These are phyloP conservation scores for Macrocybe gigantea DNA, from an alignment of 768 basidiomycete species.

Conservation along the genomic window DNA sequence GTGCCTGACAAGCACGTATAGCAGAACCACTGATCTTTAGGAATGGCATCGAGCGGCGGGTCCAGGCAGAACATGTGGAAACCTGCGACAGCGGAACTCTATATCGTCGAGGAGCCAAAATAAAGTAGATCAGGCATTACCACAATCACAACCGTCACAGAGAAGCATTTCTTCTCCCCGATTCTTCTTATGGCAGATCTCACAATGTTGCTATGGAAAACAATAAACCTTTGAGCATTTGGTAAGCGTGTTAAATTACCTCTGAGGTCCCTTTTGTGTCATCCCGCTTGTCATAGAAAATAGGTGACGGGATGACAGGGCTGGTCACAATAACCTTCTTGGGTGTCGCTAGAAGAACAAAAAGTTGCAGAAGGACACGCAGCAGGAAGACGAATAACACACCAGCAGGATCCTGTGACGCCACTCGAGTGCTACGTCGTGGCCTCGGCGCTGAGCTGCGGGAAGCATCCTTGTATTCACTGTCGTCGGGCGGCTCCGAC, in stretches of 20 bases:
- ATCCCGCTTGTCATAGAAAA: constrained; percentile 41
- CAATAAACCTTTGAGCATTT: not conserved
- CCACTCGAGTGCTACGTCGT: constrained; percentile 47
- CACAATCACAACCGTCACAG: constrained; percentile 41
- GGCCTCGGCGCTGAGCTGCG: constrained; percentile 36
- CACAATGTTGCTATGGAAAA: constrained; percentile 67
- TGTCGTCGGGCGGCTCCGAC: constrained; percentile 78
- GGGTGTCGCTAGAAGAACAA: constrained; percentile 21
- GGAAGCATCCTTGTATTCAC: constrained; percentile 52
- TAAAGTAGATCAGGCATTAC: constrained; percentile 17
- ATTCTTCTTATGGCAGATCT: constrained; percentile 88
- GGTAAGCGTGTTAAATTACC: constrained; percentile 27
- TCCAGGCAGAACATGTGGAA: constrained; percentile 98
- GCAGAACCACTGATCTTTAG: constrained; percentile 96
- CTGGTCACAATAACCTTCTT: constrained; percentile 27
- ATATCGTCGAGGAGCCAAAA: constrained; percentile 2
- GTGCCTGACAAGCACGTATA: constrained; percentile 86
- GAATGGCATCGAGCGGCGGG: constrained; percentile 80
- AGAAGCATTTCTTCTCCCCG: constrained; percentile 89
- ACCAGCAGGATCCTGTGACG: constrained; percentile 47
- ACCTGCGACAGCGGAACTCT: constrained; percentile 39
- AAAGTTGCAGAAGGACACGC: not conserved
- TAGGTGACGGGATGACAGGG: constrained; percentile 37
- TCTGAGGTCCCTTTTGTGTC: constrained; percentile 45
- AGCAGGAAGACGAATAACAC: constrained; percentile 12